A percentile compares a stretch with the other conserved stretches of the same genome.
Conservation (phyloP, 257 asterid genomes). For the Solanum infundibuliforme region DNA sequence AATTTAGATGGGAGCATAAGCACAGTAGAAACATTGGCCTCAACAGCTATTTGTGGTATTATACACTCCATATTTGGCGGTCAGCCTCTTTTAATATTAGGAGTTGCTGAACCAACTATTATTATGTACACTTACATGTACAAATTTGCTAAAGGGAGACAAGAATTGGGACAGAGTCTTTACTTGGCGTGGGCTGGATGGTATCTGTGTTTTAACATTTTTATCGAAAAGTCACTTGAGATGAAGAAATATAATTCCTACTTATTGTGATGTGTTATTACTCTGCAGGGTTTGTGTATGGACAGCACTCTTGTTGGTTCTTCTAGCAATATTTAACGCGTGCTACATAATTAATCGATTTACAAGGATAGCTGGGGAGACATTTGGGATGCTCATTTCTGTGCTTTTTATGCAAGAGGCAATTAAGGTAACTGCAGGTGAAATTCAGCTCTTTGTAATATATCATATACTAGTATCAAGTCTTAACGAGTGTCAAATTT, state of each 20-base stretch:
- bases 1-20: slow-evolving; percentile 48
- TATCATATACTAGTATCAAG: neutral
- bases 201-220: neutral
- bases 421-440: slow-evolving; percentile 22
- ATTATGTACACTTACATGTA: slow-evolving; percentile 47
- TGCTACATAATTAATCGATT: slow-evolving; percentile 27
- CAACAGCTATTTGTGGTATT: slow-evolving; percentile 57
- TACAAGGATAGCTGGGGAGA: slow-evolving; percentile 47
- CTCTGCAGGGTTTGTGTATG: slow-evolving; percentile 45
- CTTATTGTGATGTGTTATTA: neutral
- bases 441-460: neutral
- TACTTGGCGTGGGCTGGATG: slow-evolving; percentile 49
- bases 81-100: slow-evolving; percentile 43
- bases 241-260: neutral
- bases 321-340: slow-evolving; percentile 41
- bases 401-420: slow-evolving; percentile 42
- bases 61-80: slow-evolving; percentile 50
- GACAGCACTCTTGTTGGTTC: slow-evolving; percentile 34
- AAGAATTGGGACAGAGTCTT: slow-evolving; percentile 29
- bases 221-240: neutral
- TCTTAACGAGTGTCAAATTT: neutral
- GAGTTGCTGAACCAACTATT: slow-evolving; percentile 61
- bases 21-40: slow-evolving; percentile 37
- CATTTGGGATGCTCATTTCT: slow-evolving; percentile 40
- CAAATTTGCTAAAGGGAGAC: slow-evolving; percentile 37